phyloP scores from a whole-genome alignment of 78 protist species.

The Protostelium mycophagum region DNA sequence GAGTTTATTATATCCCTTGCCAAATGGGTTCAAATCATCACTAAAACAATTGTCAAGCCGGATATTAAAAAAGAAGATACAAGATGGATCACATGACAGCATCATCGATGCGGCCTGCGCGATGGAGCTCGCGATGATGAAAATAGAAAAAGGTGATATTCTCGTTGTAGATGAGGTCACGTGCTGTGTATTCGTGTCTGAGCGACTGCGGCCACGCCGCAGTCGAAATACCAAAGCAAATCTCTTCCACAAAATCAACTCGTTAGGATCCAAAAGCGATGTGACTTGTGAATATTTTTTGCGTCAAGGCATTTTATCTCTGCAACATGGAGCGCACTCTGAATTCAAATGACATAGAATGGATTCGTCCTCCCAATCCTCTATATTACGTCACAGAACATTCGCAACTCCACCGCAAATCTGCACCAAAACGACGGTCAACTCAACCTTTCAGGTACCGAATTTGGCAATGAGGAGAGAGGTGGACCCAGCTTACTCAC shows the following conservation, averaged over 20 bases:
- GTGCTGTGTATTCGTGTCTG: background rate
- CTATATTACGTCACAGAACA: too few relatives aligned
- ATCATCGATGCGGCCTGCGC: slow-evolving; percentile 44
- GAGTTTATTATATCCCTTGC: slow-evolving; percentile 53
- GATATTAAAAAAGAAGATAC: slow-evolving; percentile 23
- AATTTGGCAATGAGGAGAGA: background rate
- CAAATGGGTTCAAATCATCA: slow-evolving; percentile 22
- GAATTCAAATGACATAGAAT: too few relatives aligned
- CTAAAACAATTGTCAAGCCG: slow-evolving; percentile 32
- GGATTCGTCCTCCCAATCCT: too few relatives aligned
- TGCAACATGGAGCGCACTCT: too few relatives aligned
- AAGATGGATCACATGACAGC: slow-evolving; percentile 30
- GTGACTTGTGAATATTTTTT: too few relatives aligned
- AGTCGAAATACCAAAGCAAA: too few relatives aligned
- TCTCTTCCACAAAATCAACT: too few relatives aligned
- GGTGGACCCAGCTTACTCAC: background rate
- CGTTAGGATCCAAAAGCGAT: too few relatives aligned
- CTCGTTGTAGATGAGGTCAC: background rate
- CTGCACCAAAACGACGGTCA: too few relatives aligned
- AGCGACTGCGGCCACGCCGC: background rate
- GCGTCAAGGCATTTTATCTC: too few relatives aligned
- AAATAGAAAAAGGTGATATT: slow-evolving; percentile 31
- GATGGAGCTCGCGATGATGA: slow-evolving; percentile 35
- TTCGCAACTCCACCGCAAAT: too few relatives aligned
- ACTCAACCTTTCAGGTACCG: too few relatives aligned